Percentiles rank a stretch among this genome's conserved stretches.
phyloP scores from a whole-genome alignment of 2,329 filamentous ascomycete species.

The Colletotrichum incanum region DNA sequence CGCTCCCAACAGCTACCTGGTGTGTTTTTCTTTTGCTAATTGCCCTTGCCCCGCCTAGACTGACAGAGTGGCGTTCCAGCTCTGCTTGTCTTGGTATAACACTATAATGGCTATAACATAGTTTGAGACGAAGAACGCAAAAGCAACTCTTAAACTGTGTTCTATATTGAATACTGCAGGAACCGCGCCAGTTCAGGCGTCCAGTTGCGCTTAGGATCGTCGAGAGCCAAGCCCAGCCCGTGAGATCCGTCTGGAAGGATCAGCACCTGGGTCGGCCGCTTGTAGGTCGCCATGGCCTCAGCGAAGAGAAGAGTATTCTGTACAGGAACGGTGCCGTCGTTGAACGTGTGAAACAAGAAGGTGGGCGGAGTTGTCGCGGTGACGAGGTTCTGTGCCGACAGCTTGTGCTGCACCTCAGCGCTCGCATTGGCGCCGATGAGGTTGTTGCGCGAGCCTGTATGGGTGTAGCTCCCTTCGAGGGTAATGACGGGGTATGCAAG shows the following conservation, averaged over 20 bases:
- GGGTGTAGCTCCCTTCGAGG: constrained; percentile 43
- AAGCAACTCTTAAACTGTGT: not conserved
- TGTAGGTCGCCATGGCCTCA: constrained; percentile 46
- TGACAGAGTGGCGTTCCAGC: not conserved
- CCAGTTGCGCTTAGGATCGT: constrained; percentile 47
- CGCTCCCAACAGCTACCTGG: not conserved
- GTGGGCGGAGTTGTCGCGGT: constrained; percentile 49
- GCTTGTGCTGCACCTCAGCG: constrained; percentile 38
- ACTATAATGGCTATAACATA: not conserved
- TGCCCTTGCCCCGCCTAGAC: not conserved
- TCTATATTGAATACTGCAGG: constrained; percentile 46
- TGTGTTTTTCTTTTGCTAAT: not conserved
- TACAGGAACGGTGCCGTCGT: constrained; percentile 48
- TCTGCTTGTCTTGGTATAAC: not conserved
- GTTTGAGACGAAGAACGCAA: not conserved
- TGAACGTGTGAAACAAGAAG: constrained; percentile 54
- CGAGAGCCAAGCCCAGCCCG: constrained; percentile 48
- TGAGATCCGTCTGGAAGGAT: constrained; percentile 50
- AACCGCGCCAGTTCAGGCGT: constrained; percentile 49
- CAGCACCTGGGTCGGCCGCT: constrained; percentile 46
- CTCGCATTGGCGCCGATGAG: constrained; percentile 44
- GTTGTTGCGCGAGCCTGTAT: constrained; percentile 44
- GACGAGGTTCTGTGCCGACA: constrained; percentile 49
- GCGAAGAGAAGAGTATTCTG: constrained; percentile 50
- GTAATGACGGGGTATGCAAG: constrained; percentile 47